Percentiles rank a stretch among this genome's conserved stretches.
Evolutionary conservation across 495 filamentous ascomycete genomes (phyloP).

Genomic region (Tuber melanosporum): DNA sequence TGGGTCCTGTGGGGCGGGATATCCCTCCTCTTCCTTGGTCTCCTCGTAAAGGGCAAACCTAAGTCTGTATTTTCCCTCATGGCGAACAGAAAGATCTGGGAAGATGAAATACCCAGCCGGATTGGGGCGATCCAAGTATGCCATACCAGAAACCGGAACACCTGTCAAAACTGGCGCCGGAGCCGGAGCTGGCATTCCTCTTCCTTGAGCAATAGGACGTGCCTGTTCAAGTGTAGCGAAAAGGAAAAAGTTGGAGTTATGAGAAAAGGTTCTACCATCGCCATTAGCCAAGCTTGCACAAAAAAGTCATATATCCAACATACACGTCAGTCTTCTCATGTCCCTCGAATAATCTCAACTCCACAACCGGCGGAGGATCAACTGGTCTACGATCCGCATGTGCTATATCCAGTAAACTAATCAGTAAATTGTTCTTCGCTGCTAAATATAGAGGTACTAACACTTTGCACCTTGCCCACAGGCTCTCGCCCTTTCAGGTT

Average conservation of each 20-base stretch:
- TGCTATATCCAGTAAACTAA: conserved; percentile 49
- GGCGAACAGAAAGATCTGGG: conserved; percentile 90
- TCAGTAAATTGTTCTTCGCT: not conserved
- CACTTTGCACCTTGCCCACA: conserved; percentile 94
- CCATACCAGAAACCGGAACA: conserved; percentile 92
- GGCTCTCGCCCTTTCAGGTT: conserved; percentile 90
- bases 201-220: conserved; percentile 75
- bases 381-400: conserved; percentile 94
- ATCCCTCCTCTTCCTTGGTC: conserved; percentile 63
- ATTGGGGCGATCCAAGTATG: conserved; percentile 84
- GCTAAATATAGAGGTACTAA: conserved; percentile 47
- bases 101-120: conserved; percentile 98
- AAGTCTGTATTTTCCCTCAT: conserved; percentile 84
- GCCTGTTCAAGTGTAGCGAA: conserved; percentile 87
- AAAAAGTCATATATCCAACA: conserved; percentile 11
- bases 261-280: conserved; percentile 77
- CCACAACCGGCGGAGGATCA: conserved; percentile 94
- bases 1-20: conserved; percentile 41
- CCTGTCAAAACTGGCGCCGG: conserved; percentile 84
- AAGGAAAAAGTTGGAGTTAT: conserved; percentile 97
- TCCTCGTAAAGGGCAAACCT: conserved; percentile 92
- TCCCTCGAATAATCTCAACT: conserved; percentile 78
- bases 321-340: conserved; percentile 51
- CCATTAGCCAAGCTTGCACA: conserved; percentile 9
- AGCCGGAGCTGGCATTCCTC: conserved; percentile 57